A percentile compares a stretch with the other conserved stretches of the same genome.
phyloP scores from a whole-genome alignment of 805 yeast genomes.

The Scheffersomyces lignosus region DNA sequence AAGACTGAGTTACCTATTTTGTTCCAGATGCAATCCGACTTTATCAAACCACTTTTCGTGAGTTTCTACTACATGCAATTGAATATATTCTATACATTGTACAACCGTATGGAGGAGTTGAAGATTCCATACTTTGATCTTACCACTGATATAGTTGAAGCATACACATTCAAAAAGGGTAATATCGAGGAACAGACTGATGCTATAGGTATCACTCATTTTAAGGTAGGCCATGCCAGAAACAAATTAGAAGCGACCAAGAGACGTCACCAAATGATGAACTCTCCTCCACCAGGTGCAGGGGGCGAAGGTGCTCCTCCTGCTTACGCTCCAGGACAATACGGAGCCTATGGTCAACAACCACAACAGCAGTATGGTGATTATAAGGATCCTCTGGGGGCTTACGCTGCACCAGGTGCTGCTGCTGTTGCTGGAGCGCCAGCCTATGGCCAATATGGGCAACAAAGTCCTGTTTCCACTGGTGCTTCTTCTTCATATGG shows the following conservation, averaged over 20 bases:
- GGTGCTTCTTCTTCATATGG: slow-evolving; percentile 4
- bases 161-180: slow-evolving; percentile 80
- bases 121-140: slow-evolving; percentile 95
- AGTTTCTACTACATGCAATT: slow-evolving; percentile 96
- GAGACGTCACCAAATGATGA: slow-evolving; percentile 60
- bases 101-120: slow-evolving; percentile 90
- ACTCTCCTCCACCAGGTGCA: slow-evolving; percentile 16
- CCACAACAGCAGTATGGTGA: slow-evolving; percentile 23
- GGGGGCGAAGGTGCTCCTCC: slow-evolving; percentile 23
- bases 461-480: slow-evolving; percentile 4
- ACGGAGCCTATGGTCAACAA: slow-evolving; percentile 18
- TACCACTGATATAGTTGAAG: slow-evolving; percentile 77
- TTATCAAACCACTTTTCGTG: slow-evolving; percentile 90
- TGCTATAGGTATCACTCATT: slow-evolving; percentile 85
- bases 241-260: slow-evolving; percentile 79
- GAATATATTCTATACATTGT: slow-evolving; percentile 91
- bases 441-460: slow-evolving; percentile 14
- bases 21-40: slow-evolving; percentile 86
- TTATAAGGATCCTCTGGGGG: slow-evolving; percentile 13
- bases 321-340: slow-evolving; percentile 10
- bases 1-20: slow-evolving; percentile 86
- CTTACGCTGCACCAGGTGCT: slow-evolving; percentile 7
- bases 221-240: slow-evolving; percentile 86
- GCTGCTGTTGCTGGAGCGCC: slow-evolving; percentile 5
- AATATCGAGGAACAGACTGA: slow-evolving; percentile 88